A percentile compares a stretch with the other conserved stretches of the same genome.
Evolutionary conservation across 2,329 filamentous ascomycete species (phyloP).

Genomic region (Furcasterigmium furcatum): DNA sequence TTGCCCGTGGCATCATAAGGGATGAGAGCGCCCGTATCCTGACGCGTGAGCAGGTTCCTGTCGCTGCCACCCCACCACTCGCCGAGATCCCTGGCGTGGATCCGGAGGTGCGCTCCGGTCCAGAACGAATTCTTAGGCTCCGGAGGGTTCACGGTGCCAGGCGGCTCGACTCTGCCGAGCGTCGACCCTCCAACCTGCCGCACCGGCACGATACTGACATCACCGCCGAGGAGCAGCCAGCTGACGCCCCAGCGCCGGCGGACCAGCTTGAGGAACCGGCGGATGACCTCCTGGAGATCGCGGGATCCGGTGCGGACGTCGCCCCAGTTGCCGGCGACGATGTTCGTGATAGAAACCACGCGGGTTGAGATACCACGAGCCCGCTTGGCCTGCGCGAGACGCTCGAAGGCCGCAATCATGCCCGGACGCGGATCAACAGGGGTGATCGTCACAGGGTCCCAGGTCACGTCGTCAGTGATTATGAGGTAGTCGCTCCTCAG

Average conservation of each 20-base stretch:
- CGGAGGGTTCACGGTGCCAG: not conserved
- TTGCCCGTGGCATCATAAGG: too few species aligned
- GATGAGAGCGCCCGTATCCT: too few species aligned
- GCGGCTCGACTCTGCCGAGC: not conserved
- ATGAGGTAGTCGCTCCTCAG: too few species aligned
- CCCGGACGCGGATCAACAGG: not conserved
- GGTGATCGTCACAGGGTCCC: too few species aligned
- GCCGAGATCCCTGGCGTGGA: too few species aligned
- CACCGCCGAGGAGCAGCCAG: not conserved
- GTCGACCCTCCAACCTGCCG: not conserved
- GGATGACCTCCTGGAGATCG: constrained; percentile 1
- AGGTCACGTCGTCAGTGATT: too few species aligned
- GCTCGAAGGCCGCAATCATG: not conserved
- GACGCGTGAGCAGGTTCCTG: too few species aligned
- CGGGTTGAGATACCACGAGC: not conserved
- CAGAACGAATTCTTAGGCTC: not conserved
- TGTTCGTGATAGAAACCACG: not conserved
- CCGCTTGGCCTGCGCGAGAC: not conserved
- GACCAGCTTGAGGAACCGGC: not conserved
- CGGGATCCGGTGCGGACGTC: not conserved
- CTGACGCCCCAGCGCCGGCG: not conserved
- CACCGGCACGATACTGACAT: not conserved
- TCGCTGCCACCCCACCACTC: too few species aligned
- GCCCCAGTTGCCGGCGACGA: not conserved
- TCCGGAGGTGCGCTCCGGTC: too few species aligned